Evolutionary conservation across 2,329 filamentous ascomycete genomes (phyloP).

Genomic region (Fusarium scirpi): DNA sequence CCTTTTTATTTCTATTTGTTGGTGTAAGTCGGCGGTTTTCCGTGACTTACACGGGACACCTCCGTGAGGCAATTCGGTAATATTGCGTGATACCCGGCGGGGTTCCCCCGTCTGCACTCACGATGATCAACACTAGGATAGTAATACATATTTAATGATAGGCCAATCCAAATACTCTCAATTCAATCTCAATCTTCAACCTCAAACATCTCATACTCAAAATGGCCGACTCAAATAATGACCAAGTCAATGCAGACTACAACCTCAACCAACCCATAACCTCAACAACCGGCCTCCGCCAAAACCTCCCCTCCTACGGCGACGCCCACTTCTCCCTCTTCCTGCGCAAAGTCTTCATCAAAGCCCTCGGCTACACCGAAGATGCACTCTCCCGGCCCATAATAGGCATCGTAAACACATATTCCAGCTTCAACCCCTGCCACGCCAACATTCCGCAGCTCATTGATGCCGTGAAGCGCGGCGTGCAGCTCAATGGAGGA

Average conservation of each 20-base stretch:
- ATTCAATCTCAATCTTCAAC: background rate
- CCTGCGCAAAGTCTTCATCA: constrained; percentile 81
- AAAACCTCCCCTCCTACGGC: constrained; percentile 75
- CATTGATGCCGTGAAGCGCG: constrained; percentile 76
- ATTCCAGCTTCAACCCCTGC: constrained; percentile 79
- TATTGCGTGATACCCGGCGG: constrained; percentile 38
- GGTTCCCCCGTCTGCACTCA: constrained; percentile 31
- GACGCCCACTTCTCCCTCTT: constrained; percentile 82
- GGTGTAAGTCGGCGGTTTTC: background rate
- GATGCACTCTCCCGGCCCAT: constrained; percentile 77
- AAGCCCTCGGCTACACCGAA: constrained; percentile 79
- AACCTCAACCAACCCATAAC: constrained; percentile 67
- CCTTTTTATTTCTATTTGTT: background rate
- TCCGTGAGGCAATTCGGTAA: constrained; percentile 24
- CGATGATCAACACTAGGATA: constrained; percentile 26
- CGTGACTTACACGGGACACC: constrained; percentile 3
- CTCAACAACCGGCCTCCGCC: constrained; percentile 66
- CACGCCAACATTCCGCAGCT: constrained; percentile 79
- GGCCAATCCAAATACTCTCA: background rate
- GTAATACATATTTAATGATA: constrained; percentile 44
- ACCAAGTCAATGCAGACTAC: constrained; percentile 66
- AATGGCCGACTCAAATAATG: constrained; percentile 29
- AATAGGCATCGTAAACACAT: constrained; percentile 80
- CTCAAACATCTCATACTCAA: background rate
- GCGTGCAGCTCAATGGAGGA: constrained; percentile 74